phyloP scores from a whole-genome alignment of 768 basidiomycete genomes.

The Lepiota venenata region DNA sequence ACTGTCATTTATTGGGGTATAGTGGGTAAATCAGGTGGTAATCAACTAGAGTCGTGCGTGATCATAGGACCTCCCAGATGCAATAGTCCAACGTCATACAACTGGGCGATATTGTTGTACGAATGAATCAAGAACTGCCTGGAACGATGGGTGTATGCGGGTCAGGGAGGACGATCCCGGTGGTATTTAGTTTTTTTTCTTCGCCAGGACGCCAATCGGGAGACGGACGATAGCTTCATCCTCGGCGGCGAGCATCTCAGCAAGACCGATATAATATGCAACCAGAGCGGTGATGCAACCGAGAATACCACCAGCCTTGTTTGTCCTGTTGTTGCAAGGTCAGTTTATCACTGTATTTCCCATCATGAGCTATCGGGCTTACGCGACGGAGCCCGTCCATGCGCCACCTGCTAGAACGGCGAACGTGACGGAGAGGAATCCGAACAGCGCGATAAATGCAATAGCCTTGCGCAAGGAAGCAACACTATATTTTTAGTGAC shows the following conservation, averaged over 20 bases:
- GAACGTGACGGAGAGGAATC: constrained; percentile 37
- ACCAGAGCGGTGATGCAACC: constrained; percentile 44
- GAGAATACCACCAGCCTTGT: constrained; percentile 41
- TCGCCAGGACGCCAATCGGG: constrained; percentile 40
- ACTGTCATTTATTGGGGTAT: background rate
- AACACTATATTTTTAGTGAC: constrained; percentile 23
- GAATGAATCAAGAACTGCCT: background rate
- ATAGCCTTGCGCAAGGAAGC: constrained; percentile 35
- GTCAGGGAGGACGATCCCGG: background rate
- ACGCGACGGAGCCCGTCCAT: constrained; percentile 27
- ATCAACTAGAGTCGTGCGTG: background rate
- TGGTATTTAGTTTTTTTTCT: constrained; percentile 15
- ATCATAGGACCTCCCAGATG: background rate
- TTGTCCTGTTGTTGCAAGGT: constrained; percentile 20
- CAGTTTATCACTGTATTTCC: background rate
- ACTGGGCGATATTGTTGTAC: background rate
- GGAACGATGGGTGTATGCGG: background rate
- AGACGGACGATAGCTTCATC: constrained; percentile 32
- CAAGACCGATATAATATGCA: constrained; percentile 45
- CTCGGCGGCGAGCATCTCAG: constrained; percentile 40
- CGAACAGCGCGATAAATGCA: constrained; percentile 36
- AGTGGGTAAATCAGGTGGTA: no score
- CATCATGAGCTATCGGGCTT: constrained; percentile 13
- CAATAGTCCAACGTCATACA: background rate
- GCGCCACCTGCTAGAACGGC: constrained; percentile 38